Conservation (phyloP, 164 flowering plant genomes). For the Buxus sempervirens region DNA sequence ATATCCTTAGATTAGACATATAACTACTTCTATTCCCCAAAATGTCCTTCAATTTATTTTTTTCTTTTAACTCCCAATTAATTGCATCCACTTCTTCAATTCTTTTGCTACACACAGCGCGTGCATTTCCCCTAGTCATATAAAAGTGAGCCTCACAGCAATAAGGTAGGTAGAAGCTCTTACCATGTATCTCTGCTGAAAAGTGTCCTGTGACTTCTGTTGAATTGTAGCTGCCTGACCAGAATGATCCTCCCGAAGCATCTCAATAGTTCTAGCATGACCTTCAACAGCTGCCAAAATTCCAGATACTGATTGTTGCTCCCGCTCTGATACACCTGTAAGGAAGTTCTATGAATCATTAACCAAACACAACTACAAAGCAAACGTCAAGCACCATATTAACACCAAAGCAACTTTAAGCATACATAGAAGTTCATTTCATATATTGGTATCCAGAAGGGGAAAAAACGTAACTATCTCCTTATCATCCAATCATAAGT, state of each 20-base stretch:
- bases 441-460: too few relatives aligned
- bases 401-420: too few relatives aligned
- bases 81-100: too few relatives aligned
- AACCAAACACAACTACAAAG: neutral
- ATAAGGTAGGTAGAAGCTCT: neutral
- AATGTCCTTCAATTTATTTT: too few relatives aligned
- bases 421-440: too few relatives aligned
- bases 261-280: slow-evolving; percentile 44
- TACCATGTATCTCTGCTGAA: slow-evolving; percentile 73
- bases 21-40: too few relatives aligned
- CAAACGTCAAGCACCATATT: neutral
- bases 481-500: too few relatives aligned
- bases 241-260: slow-evolving; percentile 50
- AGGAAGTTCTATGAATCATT: neutral
- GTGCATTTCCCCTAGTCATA: too few relatives aligned
- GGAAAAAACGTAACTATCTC: too few relatives aligned
- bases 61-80: too few relatives aligned
- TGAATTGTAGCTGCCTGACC: slow-evolving; percentile 48
- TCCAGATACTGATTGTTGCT: slow-evolving; percentile 42
- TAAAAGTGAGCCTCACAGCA: neutral
- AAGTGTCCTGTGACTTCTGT: slow-evolving; percentile 47
- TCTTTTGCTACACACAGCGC: too few relatives aligned
- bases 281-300: slow-evolving; percentile 42
- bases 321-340: slow-evolving; percentile 64
- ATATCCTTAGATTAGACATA: too few relatives aligned